Evolutionary conservation across 2,329 filamentous ascomycete species (phyloP).

Genomic region (Aspergillus hiratsukae): DNA sequence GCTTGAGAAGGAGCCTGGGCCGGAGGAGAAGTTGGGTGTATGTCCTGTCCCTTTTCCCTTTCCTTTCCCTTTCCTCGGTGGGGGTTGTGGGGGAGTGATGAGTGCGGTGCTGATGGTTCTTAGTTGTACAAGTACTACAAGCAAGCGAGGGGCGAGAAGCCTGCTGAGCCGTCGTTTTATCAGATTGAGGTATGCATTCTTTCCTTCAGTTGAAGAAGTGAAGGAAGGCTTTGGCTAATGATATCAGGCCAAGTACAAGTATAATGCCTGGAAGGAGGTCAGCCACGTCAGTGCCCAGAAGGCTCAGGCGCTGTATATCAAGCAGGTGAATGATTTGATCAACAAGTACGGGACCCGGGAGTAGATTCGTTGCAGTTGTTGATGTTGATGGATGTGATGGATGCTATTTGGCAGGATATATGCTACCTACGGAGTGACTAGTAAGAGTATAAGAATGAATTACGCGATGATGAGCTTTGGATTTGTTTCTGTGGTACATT

Average conservation of each 20-base stretch:
- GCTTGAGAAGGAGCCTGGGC: constrained; percentile 20
- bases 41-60: too few relatives aligned
- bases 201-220: too few relatives aligned
- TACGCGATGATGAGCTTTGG: not conserved
- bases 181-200: constrained; percentile 18
- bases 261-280: constrained; percentile 68
- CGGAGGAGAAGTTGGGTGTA: constrained; percentile 31
- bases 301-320: constrained; percentile 74
- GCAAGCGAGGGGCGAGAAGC: constrained; percentile 8
- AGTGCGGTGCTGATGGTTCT: not conserved
- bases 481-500: not conserved
- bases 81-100: too few relatives aligned
- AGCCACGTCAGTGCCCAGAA: constrained; percentile 60
- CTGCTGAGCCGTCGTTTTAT: constrained; percentile 14
- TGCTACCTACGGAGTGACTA: not conserved
- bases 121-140: constrained; percentile 21
- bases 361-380: not conserved
- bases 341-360: constrained; percentile 52
- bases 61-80: too few relatives aligned
- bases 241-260: constrained; percentile 71
- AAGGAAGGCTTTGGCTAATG: not conserved
- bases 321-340: constrained; percentile 68
- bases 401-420: constrained; percentile 1
- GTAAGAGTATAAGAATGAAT: not conserved
- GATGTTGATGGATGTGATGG: not conserved